phyloP scores from a whole-genome alignment of 352 stramenopile species.

The Paralagenidium karlingii region DNA sequence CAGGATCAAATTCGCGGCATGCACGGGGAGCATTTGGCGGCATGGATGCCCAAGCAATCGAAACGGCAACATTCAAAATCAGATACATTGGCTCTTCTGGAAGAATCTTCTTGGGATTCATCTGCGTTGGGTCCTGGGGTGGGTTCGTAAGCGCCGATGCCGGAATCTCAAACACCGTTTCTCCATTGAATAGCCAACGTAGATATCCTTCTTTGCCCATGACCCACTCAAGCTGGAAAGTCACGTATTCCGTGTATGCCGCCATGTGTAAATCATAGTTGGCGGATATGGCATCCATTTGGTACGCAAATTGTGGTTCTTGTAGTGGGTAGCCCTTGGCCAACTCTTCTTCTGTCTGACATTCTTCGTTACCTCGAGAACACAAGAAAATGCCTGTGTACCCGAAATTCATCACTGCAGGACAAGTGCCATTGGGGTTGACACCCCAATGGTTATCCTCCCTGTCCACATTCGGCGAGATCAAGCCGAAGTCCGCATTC shows the following conservation, averaged over 20 bases:
- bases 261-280: constrained; percentile 57
- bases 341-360: constrained; percentile 19
- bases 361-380: constrained; percentile 12
- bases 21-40: constrained; percentile 46
- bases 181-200: constrained; percentile 44
- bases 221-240: constrained; percentile 66
- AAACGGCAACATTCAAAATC: constrained; percentile 93
- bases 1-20: constrained; percentile 14
- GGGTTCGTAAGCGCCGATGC: constrained; percentile 30
- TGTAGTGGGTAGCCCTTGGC: constrained; percentile 33
- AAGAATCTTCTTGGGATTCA: constrained; percentile 43
- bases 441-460: constrained; percentile 20
- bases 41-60: constrained; percentile 71
- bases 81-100: constrained; percentile 90
- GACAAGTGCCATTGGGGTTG: constrained; percentile 32
- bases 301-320: constrained; percentile 49
- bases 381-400: constrained; percentile 27
- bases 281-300: constrained; percentile 61
- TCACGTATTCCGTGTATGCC: constrained; percentile 45
- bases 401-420: constrained; percentile 28
- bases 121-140: constrained; percentile 20
- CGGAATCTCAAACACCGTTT: constrained; percentile 57
- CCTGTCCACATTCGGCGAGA: too few species aligned
- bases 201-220: constrained; percentile 46
- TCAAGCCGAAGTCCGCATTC: constrained; percentile 17